Evolutionary conservation across 306 rosid species (phyloP), one percentile per base, ranked within the genome.

Genomic region (Alnus rubra): DNA sequence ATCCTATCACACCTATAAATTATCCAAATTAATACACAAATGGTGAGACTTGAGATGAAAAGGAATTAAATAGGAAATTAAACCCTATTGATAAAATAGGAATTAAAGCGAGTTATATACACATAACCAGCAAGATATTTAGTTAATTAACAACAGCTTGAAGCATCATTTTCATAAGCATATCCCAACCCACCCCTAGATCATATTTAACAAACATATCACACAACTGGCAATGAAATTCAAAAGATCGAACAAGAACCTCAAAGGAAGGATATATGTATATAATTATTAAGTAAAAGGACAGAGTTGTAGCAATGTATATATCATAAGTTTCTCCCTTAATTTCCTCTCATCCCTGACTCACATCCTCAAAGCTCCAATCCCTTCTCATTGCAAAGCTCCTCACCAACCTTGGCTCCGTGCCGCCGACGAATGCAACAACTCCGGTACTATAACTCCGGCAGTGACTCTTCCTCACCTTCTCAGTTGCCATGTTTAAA

Each of bases 341-440:
- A 78, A 30, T 11, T 81, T 80, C 70, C 72, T 84, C 30, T 82
- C 85, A 62, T 54, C 33, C 2, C 69, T 68, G 11, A 79, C 71
- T 31, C 71, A 90, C 73, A 76, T 93, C 76, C 85, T 92, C 97
- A 63, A 90, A 86, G 86, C 90, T 93, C 99, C 99, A 95, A 58
- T 95, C 91, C 89, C 98, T 86, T 82, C 99, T 90, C 94, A 91
- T 87, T 28, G 96, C 99, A 7, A 87, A 79, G 84, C 99, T 85
- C 76, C 98, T 73, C 15, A 84, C 71, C 87, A 95, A 70, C 77
- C 79, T 85, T 0, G 97, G 97, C 33, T 80, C 93, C 0, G 55
- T 44, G 35, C 58, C 0, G 31, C 84, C 86, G 0, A 87, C 82
- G 49, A 39, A 87, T 2, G 78, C 80, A 9, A 70, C 68, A 9